Conservation (phyloP, 192 early-diverging fungal genomes). For the Coemansia sp. region DNA sequence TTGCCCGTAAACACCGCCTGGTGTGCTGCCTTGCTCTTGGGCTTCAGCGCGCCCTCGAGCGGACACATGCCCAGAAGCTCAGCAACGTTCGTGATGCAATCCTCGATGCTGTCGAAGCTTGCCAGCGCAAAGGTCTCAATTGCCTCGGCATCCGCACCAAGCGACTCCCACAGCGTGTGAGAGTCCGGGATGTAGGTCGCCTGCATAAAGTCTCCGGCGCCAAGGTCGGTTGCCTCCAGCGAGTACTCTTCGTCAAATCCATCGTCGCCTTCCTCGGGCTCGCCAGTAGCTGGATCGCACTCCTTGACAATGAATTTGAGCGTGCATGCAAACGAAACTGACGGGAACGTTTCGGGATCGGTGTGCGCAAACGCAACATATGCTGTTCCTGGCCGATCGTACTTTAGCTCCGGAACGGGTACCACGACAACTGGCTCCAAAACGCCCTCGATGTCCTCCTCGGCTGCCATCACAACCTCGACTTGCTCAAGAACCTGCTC, state of each 20-base stretch:
- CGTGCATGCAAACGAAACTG: conserved; percentile 75
- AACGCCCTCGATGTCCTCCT: conserved; percentile 57
- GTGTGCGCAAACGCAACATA: conserved; percentile 86
- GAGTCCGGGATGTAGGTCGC: conserved; percentile 86
- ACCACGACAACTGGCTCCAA: conserved; percentile 71
- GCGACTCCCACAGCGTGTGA: conserved; percentile 73
- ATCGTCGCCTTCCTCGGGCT: conserved; percentile 78
- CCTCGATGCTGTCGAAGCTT: conserved; percentile 58
- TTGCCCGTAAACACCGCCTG: conserved; percentile 81
- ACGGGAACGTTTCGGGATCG: conserved; percentile 37
- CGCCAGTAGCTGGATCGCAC: conserved; percentile 91
- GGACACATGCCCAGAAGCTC: conserved; percentile 88
- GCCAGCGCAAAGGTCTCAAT: conserved; percentile 90
- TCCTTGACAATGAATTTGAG: conserved; percentile 92
- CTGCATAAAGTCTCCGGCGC: conserved; percentile 86
- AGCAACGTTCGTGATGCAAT: conserved; percentile 56
- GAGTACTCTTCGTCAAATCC: conserved; percentile 96
- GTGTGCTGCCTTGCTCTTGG: conserved; percentile 77
- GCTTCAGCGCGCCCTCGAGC: conserved; percentile 70
- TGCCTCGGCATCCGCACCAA: conserved; percentile 70
- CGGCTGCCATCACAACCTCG: conserved; percentile 79
- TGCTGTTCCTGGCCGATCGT: conserved; percentile 71
- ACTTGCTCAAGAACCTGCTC: conserved; percentile 93
- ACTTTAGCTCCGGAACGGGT: conserved; percentile 73
- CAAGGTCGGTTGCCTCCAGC: conserved; percentile 84